A percentile compares a stretch with the other conserved stretches of the same genome.
Evolutionary conservation across 345 rosid species (phyloP).

Genomic region (Linum trigynum): DNA sequence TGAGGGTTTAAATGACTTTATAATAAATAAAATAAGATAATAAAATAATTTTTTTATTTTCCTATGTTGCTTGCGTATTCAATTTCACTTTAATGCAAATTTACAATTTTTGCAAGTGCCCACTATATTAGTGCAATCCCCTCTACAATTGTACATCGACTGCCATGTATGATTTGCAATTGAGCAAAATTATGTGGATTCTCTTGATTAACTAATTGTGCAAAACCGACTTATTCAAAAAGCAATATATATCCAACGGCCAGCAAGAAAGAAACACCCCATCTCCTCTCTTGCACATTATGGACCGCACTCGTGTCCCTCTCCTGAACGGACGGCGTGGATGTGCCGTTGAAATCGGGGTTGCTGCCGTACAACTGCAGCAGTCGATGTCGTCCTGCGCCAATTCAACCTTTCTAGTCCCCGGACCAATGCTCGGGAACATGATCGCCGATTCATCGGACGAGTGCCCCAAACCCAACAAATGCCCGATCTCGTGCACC

Average conservation of each 20-base stretch:
- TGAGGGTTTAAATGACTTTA: too few relatives aligned
- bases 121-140: too few relatives aligned
- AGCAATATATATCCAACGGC: constrained; percentile 32
- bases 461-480: constrained; percentile 89
- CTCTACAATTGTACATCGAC: too few relatives aligned
- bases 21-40: too few relatives aligned
- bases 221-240: constrained; percentile 16
- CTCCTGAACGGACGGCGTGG: constrained; percentile 32
- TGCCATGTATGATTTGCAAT: too few relatives aligned
- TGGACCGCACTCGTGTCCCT: constrained; percentile 35
- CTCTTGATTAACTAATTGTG: too few relatives aligned
- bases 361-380: constrained; percentile 70
- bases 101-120: too few relatives aligned
- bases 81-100: too few relatives aligned
- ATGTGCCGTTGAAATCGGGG: constrained; percentile 46
- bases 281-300: constrained; percentile 13
- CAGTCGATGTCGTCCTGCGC: constrained; percentile 48
- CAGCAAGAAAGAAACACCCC: constrained; percentile 18
- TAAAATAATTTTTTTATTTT: too few relatives aligned
- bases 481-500: constrained; percentile 90
- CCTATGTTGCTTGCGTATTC: too few relatives aligned
- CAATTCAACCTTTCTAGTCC: constrained; percentile 54
- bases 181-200: too few relatives aligned
- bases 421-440: constrained; percentile 66
- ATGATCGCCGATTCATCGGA: constrained; percentile 65